A percentile compares a stretch with the other conserved stretches of the same genome.
These are phyloP conservation scores for Aspergillus conjunctus DNA, from an alignment of 495 filamentous ascomycete genomes.

Conservation along the genomic window DNA sequence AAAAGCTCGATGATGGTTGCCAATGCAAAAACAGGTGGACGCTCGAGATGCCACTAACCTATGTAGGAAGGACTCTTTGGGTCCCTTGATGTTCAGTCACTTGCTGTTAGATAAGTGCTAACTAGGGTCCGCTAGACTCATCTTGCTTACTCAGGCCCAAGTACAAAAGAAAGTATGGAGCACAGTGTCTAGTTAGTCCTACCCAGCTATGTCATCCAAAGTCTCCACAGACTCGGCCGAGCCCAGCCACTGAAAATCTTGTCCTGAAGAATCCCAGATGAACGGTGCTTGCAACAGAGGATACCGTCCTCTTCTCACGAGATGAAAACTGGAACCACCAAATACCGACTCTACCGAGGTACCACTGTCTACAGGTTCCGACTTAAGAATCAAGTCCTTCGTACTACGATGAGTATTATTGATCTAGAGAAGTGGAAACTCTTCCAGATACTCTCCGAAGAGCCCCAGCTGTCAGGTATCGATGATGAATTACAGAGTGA, in stretches of 20 bases:
- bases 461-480: not conserved
- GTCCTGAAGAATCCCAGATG: not conserved
- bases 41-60: too few species aligned
- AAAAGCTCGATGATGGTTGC: too few species aligned
- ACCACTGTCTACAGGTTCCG: not conserved
- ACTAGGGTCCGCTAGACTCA: too few species aligned
- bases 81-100: too few species aligned
- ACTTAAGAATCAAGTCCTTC: too few species aligned
- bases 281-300: too few species aligned
- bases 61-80: too few species aligned
- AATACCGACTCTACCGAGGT: not conserved
- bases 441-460: not conserved
- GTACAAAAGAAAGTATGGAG: not conserved
- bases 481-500: not conserved
- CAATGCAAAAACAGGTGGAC: too few species aligned
- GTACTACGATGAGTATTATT: not conserved
- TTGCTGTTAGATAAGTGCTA: too few species aligned
- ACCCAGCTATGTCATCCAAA: not conserved
- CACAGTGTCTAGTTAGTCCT: too few species aligned
- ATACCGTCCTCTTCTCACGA: not conserved
- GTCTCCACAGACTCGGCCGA: constrained; percentile 24
- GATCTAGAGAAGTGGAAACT: not conserved
- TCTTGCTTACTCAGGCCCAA: constrained; percentile 4
- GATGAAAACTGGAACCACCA: not conserved
- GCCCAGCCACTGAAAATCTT: not conserved